Evolutionary conservation across 805 yeast species (phyloP).

Genomic region (Lipomyces yamadae): DNA sequence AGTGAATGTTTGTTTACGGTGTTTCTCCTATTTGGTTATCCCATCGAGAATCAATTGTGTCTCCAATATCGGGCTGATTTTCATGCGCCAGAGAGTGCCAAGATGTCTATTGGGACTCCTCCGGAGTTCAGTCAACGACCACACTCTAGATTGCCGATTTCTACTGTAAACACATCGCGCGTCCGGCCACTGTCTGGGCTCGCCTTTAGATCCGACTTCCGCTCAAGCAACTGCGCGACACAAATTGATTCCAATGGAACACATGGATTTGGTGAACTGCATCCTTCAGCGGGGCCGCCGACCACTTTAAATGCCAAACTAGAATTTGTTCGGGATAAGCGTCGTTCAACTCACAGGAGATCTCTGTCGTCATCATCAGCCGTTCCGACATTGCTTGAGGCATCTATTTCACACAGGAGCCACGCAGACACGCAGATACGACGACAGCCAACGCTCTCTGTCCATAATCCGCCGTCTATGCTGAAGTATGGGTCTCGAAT

Average conservation of each 20-base stretch:
- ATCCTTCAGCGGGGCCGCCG: not conserved
- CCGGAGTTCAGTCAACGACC: slow-evolving; percentile 16
- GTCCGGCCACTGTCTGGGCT: slow-evolving; percentile 13
- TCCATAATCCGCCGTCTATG: not conserved
- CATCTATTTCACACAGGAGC: slow-evolving; percentile 9
- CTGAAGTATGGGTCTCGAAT: not conserved
- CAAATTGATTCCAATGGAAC: not conserved
- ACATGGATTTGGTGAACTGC: not conserved
- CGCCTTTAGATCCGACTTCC: not conserved
- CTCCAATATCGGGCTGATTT: not conserved
- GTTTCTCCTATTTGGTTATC: too few relatives aligned
- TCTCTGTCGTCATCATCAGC: slow-evolving; percentile 11
- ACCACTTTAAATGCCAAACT: slow-evolving; percentile 22
- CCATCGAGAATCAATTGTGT: not conserved
- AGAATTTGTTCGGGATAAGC: slow-evolving; percentile 12
- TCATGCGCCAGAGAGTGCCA: not conserved
- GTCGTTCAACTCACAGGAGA: slow-evolving; percentile 14
- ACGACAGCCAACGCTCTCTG: not conserved
- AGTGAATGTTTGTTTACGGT: slow-evolving; percentile 16
- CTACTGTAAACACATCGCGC: slow-evolving; percentile 11
- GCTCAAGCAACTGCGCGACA: not conserved
- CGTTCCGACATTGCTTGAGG: slow-evolving; percentile 8
- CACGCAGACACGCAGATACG: not conserved
- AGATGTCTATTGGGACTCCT: slow-evolving; percentile 17
- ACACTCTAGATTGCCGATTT: slow-evolving; percentile 24